These are phyloP conservation scores for Tetradesmus lagerheimii DNA, from an alignment of 139 green algal genomes.

Conservation along the genomic window DNA sequence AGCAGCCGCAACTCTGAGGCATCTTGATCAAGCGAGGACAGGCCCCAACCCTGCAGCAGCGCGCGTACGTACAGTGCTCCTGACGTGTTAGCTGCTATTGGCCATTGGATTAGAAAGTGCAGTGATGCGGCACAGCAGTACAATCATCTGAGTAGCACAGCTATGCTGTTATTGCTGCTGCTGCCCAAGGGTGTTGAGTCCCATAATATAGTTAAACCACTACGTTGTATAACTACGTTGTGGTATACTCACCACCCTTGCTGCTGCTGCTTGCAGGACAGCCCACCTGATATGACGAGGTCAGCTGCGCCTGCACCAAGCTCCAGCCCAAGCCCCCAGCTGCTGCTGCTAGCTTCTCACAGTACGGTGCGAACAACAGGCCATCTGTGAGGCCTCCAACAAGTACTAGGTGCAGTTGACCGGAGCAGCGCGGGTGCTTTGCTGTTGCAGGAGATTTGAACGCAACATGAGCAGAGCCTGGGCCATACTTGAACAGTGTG, in stretches of 20 bases:
- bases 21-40: slow-evolving; percentile 72
- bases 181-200: too few species aligned
- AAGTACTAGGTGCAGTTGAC: slow-evolving; percentile 57
- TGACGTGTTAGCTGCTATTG: too few species aligned
- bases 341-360: slow-evolving; percentile 46
- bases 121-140: too few species aligned
- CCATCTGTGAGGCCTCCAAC: slow-evolving; percentile 75
- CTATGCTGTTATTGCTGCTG: neutral
- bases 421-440: neutral
- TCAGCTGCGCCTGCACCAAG: slow-evolving; percentile 73
- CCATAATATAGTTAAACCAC: too few species aligned
- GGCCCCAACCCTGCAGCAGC: slow-evolving; percentile 69
- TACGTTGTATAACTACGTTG: too few species aligned
- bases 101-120: too few species aligned
- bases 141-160: too few species aligned
- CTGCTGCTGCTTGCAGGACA: neutral
- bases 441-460: slow-evolving; percentile 46
- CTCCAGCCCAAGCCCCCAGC: slow-evolving; percentile 52
- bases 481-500: slow-evolving; percentile 64
- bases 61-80: too few species aligned
- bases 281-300: slow-evolving; percentile 60
- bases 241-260: neutral
- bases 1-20: slow-evolving; percentile 75
- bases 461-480: slow-evolving; percentile 40
- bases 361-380: slow-evolving; percentile 72